Base-by-base conservation (phyloP, 768 basidiomycete species). In the Trichaptum fuscoviolaceum region DNA sequence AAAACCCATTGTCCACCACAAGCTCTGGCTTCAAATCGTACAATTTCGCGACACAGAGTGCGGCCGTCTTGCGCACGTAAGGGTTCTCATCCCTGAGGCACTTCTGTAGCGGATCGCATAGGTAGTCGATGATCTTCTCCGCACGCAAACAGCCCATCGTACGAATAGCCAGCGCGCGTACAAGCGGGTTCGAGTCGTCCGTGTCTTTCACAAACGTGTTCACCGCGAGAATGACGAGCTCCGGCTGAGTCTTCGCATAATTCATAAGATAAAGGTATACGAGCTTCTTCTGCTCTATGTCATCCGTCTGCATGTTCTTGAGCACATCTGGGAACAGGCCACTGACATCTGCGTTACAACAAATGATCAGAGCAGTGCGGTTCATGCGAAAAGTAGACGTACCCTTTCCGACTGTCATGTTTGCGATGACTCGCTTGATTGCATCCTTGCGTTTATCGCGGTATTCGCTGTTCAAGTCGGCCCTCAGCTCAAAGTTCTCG, bases 181-280 rank as follows among this genome's bases (percentile, higher is more conserved):
- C 92, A 65, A 99, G 91, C 0, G 97, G 97, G 73, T 99, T 99
- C 10, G 93, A 88, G 75, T 99, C 97, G 70, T 96, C 95, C 0
- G 95, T 89, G 77, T 99, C 97, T 83, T 97, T 88, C 69, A 99
- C 97, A 75, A 99, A 98, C 8, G 96, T 99, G 75, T 99, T 99
- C 67, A 99, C 97, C 30, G 97, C 97, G 60, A 99, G 85, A 74
- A 99, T 99, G 78, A 98, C 96, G 68, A 99, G 92, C 75, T 99
- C 97, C 0, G 97, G 97, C 74, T 99, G 97, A 0, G 96, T 96
- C 75, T 97, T 97, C 35, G 96, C 96, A 71, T 99, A 99, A 81
- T 99, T 99, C 92, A 99, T 98, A 67, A 99, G 88, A 77, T 98
- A 98, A 25, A 97, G 86, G 73, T 97, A 99, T n/a, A 99, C 97